Base-by-base conservation (phyloP, 768 basidiomycete genomes). In the Tylopilus vinaceipallidus region DNA sequence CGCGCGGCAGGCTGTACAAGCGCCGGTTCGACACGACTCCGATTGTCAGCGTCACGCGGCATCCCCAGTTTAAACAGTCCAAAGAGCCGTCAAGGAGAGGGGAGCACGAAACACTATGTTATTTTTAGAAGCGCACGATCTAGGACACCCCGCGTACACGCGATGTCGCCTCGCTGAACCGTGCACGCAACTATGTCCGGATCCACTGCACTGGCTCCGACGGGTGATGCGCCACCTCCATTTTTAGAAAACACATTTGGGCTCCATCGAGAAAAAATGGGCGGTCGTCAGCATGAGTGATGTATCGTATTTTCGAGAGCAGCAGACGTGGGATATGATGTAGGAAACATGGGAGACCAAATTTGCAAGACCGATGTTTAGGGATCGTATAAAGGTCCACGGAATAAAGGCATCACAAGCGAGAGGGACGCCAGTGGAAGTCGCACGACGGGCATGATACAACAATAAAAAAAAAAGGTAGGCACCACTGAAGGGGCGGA, bases 401-500 rank as follows among this genome's bases (percentile, higher is more conserved):
- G 42, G 37, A 17, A 47, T 9, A 23, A 29, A 19, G 32, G 19
- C 20, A 36, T 33, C 34, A 39, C 26, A 9, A 12, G 33, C 12
- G 37, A 34, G 20, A 29, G 30, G 34, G n/a, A 34, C 27, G 39
- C 19, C 4, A 22, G n/a, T 27, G 41, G 24, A 27, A 37, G 39
- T 30, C 32, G 30, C 47, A 36, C 45, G 52, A 24, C 2, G 37
- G 32, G 36, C 35, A 23, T 53, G 49, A 38, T 58, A 61, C 55
- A 55, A 49, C 44, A 49, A 38, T 13, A 19, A 37, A 36, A 27
- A 30, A 30, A 37, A 9, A 24, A 37, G 36, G 39, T 16, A 40
- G 42, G 23, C 52, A 23, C 45, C 24, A 36, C 53, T 48, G 33
- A 6, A 27, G 6, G 27, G n/a, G 7, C 5, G 30, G 13, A 37